These are phyloP conservation scores for Auriscalpium orientale DNA, from an alignment of 768 basidiomycete species.

Conservation along the genomic window DNA sequence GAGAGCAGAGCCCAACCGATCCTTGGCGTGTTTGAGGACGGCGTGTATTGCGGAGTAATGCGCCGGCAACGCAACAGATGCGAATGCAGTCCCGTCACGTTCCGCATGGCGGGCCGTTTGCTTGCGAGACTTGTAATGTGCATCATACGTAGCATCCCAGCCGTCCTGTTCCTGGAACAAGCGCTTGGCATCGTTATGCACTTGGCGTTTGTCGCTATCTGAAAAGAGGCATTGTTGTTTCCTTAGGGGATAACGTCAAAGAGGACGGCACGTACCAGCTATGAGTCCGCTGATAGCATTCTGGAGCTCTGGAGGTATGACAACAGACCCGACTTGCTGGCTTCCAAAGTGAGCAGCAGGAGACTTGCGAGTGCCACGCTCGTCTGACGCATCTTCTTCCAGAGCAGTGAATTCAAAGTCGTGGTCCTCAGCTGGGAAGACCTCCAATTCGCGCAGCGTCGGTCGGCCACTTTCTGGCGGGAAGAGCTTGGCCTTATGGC, in stretches of 20 bases:
- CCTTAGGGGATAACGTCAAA: background rate
- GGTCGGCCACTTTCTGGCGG: background rate
- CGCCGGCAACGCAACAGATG: conserved; percentile 76
- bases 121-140: conserved; percentile 50
- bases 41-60: conserved; percentile 76
- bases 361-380: conserved; percentile 49
- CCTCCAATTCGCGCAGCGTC: conserved; percentile 47
- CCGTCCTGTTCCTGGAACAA: conserved; percentile 43
- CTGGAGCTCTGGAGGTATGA: conserved; percentile 67
- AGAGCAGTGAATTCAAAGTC: conserved; percentile 23
- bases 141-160: conserved; percentile 54
- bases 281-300: conserved; percentile 61
- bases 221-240: background rate
- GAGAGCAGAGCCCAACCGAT: conserved; percentile 58
- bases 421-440: conserved; percentile 28
- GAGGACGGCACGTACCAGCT: conserved; percentile 34
- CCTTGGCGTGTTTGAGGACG: conserved; percentile 63
- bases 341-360: conserved; percentile 81
- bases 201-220: conserved; percentile 57
- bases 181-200: conserved; percentile 67
- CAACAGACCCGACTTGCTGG: conserved; percentile 59
- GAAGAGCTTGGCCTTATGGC: conserved; percentile 19
- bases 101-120: conserved; percentile 53
- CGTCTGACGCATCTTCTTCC: conserved; percentile 27
- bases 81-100: conserved; percentile 79